phyloP scores from a whole-genome alignment of 129 eudicot genomes.

The Chrysanthemum makinoi region DNA sequence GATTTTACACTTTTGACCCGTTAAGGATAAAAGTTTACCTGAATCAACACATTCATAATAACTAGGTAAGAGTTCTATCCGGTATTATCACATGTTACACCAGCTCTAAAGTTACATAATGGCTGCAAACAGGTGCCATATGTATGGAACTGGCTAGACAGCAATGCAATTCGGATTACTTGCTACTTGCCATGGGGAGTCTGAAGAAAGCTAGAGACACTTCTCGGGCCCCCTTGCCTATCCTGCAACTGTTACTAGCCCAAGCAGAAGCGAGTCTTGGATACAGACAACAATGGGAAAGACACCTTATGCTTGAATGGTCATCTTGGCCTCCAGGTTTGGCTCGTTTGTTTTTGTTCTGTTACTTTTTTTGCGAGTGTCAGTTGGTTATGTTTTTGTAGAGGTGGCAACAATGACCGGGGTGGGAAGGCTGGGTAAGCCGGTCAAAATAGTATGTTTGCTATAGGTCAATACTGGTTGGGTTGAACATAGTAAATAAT shows the following conservation, averaged over 20 bases:
- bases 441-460: neutral
- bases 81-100: neutral
- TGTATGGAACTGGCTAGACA: conserved; percentile 89
- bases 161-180: conserved; percentile 54
- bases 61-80: neutral
- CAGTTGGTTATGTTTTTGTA: neutral
- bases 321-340: conserved; percentile 91
- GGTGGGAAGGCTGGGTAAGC: neutral
- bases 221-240: conserved; percentile 53
- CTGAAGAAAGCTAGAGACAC: conserved; percentile 68
- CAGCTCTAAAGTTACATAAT: neutral
- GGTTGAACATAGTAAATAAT: neutral
- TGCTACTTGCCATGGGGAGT: conserved; percentile 67
- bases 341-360: conserved; percentile 7
- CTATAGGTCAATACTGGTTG: neutral
- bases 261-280: conserved; percentile 97
- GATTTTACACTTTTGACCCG: neutral
- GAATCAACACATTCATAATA: neutral
- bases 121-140: conserved; percentile 52
- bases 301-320: conserved; percentile 68
- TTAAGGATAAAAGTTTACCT: neutral
- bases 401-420: neutral
- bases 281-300: conserved; percentile 72
- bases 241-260: conserved; percentile 64
- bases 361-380: neutral